Conservation (phyloP, 2,329 filamentous ascomycete genomes). For the Tolypocladium ovalisporum region DNA sequence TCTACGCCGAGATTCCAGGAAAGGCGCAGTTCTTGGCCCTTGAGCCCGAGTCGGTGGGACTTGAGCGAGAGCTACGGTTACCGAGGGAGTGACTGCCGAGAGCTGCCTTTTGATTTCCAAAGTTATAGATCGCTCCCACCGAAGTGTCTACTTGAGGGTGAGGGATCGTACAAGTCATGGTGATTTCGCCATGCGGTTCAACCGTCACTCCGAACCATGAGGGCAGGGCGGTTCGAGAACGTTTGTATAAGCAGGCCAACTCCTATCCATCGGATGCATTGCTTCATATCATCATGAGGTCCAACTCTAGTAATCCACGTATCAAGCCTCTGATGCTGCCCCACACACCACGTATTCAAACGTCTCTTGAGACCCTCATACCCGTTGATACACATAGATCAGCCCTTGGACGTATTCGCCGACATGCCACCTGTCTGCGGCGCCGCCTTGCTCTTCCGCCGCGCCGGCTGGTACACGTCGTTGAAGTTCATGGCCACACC, state of each 20-base stretch:
- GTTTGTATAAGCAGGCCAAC: background rate
- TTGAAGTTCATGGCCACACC: conserved; percentile 99
- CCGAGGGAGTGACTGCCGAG: background rate
- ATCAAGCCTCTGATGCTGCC: background rate
- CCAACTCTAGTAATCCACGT: background rate
- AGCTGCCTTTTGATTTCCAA: background rate
- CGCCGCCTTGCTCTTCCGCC: conserved; percentile 43
- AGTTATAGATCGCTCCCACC: background rate
- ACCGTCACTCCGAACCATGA: too few relatives aligned
- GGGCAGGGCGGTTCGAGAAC: background rate
- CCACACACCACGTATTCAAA: background rate
- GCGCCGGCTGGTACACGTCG: conserved; percentile 77
- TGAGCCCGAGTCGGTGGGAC: background rate
- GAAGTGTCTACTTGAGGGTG: background rate
- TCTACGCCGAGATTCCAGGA: background rate
- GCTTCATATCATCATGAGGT: background rate
- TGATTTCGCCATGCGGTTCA: too few relatives aligned
- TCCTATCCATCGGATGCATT: background rate
- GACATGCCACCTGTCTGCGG: conserved; percentile 9
- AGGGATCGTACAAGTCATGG: background rate
- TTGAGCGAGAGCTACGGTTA: background rate
- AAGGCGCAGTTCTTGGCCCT: background rate
- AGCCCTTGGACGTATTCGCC: conserved; percentile 15
- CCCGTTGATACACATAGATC: conserved; percentile 2
- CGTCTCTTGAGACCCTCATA: background rate